Percentiles rank a stretch among this genome's conserved stretches.
Evolutionary conservation across 257 asterid species (phyloP).

Genomic region (Ocimum tenuiflorum): DNA sequence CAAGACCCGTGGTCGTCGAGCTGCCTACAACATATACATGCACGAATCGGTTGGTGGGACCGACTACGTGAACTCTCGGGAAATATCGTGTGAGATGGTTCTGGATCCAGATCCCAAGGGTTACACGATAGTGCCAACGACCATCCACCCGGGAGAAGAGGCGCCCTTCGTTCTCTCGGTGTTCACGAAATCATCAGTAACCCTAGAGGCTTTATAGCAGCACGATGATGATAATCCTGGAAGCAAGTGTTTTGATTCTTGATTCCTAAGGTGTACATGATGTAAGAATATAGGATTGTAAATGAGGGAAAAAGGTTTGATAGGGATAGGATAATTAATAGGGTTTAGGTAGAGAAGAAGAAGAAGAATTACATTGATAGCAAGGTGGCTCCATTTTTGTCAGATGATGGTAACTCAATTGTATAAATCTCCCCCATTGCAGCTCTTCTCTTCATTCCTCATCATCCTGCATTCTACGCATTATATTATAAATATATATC

Average conservation of each 20-base stretch:
- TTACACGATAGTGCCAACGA: conserved; percentile 95
- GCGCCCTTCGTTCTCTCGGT: conserved; percentile 97
- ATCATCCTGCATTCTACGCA: no score
- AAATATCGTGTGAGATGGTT: conserved; percentile 98
- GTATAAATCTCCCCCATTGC: conserved; percentile 15
- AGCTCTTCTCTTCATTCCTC: neutral
- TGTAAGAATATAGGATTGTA: conserved; percentile 55
- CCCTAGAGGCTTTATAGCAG: conserved; percentile 77
- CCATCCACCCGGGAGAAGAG: conserved; percentile 99
- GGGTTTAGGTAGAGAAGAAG: conserved; percentile 3
- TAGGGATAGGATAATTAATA: conserved; percentile 26
- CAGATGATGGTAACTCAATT: conserved; percentile 10
- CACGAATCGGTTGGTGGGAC: conserved; percentile 99
- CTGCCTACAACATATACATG: conserved; percentile 85
- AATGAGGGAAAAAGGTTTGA: conserved; percentile 34
- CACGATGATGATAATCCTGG: no score
- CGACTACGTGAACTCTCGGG: conserved; percentile 92
- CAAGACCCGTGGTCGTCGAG: no score
- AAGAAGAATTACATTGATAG: no score
- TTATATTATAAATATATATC: no score
- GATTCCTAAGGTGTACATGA: conserved; percentile 49
- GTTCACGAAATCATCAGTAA: conserved; percentile 82
- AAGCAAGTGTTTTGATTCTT: no score
- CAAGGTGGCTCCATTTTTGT: conserved; percentile 37
- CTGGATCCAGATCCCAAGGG: conserved; percentile 99